phyloP scores from a whole-genome alignment of 306 rosid genomes.

The Acacia crassicarpa region DNA sequence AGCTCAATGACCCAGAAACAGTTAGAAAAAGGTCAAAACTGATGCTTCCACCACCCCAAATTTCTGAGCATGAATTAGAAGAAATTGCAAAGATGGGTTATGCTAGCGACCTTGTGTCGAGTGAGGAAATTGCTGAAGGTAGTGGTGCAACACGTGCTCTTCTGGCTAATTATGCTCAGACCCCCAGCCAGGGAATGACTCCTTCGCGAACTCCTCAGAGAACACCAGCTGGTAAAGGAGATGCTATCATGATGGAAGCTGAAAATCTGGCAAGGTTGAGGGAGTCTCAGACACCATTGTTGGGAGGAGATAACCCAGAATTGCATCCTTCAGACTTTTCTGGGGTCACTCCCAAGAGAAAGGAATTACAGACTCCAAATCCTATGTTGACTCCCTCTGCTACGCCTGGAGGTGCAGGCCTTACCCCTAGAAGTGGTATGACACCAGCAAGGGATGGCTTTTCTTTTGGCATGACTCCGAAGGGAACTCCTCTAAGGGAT shows the following conservation, averaged over 20 bases:
- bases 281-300: conserved; percentile 92
- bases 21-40: conserved; percentile 89
- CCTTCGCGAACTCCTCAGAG: conserved; percentile 88
- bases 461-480: conserved; percentile 79
- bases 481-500: conserved; percentile 89
- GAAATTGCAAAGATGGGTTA: conserved; percentile 96
- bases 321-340: conserved; percentile 95
- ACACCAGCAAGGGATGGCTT: conserved; percentile 89
- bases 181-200: conserved; percentile 75
- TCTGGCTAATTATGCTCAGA: conserved; percentile 86
- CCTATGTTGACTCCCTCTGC: conserved; percentile 85
- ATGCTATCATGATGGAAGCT: conserved; percentile 96
- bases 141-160: conserved; percentile 87
- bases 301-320: conserved; percentile 95
- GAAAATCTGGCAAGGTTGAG: conserved; percentile 93
- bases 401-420: conserved; percentile 80
- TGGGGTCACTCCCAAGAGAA: conserved; percentile 92
- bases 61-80: conserved; percentile 87
- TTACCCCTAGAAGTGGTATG: conserved; percentile 82
- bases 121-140: conserved; percentile 73
- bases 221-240: conserved; percentile 93
- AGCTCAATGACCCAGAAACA: conserved; percentile 89
- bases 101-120: conserved; percentile 83
- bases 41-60: conserved; percentile 97
- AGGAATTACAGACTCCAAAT: conserved; percentile 80